phyloP scores from a whole-genome alignment of 805 yeast genomes.

The Metschnikowia koreensis region DNA sequence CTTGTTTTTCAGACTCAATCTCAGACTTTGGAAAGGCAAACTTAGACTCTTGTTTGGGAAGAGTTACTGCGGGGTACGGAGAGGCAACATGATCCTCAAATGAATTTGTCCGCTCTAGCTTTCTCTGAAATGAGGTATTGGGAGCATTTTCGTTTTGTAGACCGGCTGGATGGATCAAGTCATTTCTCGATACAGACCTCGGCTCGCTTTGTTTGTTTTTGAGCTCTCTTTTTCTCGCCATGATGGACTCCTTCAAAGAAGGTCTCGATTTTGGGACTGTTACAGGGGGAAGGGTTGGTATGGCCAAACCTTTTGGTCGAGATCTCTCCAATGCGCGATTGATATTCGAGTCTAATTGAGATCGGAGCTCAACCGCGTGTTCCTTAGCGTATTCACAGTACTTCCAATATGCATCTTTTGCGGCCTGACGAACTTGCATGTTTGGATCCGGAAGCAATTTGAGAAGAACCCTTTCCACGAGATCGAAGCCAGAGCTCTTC shows the following conservation, averaged over 20 bases:
- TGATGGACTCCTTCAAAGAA: constrained; percentile 48
- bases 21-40: background rate
- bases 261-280: constrained; percentile 31
- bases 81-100: background rate
- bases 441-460: constrained; percentile 77
- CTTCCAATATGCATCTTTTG: constrained; percentile 74
- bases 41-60: background rate
- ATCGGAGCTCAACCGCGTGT: constrained; percentile 43
- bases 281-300: background rate
- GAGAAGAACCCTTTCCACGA: constrained; percentile 48
- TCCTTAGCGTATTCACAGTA: constrained; percentile 53
- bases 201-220: constrained; percentile 23
- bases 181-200: constrained; percentile 18
- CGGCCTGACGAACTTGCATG: constrained; percentile 72
- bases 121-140: background rate
- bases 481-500: constrained; percentile 30
- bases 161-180: background rate
- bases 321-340: constrained; percentile 62
- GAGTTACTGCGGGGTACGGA: no score
- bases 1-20: background rate
- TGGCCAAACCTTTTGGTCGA: constrained; percentile 35
- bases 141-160: background rate
- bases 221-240: constrained; percentile 43
- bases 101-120: background rate
- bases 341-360: constrained; percentile 43